Evolutionary conservation across 2,329 filamentous ascomycete genomes (phyloP), one percentile per base, ranked within the genome.

Genomic region (Hymenoscyphus linearis): DNA sequence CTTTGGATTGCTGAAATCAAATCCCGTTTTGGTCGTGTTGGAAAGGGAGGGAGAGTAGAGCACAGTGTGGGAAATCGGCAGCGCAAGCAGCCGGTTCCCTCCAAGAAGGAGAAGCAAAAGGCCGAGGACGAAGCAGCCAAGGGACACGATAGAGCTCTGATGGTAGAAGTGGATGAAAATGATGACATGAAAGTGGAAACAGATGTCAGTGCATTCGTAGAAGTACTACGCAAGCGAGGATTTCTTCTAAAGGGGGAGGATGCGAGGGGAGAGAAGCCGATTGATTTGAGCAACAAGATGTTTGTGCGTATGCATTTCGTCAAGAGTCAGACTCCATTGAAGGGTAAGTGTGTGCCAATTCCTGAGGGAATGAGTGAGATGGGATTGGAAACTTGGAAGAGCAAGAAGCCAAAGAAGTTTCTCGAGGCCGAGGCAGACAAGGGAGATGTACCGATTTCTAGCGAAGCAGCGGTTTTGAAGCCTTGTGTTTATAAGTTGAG

Each of bases 1-100:
- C 86, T 96, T 59, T 99, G 95, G 95, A 85, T 99, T 57, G 90
- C 91, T 55, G 95, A 99, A 78, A 97, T 99, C 76, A 98, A 98
- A 79, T 91, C 86, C 66, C 89, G 95, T 35, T 98, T 99, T 72
- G 87, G 85, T 3, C 82, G 85, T 52, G 80, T 85, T 55, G 80
- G 68, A 56, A 74, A 73, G 66, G 80, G 73, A 62, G 68, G 75
- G 70, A 71, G 91, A 55, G 73, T 91, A 57, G 79, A 83, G 66
- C 87, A 91, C 76, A 90, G 86, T 68, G 88, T 93, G 1, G 90
- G 90, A 14, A 82, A 85, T 69, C 81, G 85, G 69, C 85, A 82
- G 70, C 86, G 85, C 72, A 74, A 69, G 25, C 83, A 82, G 64
- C 53, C 59, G 79, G 66, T 76, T 75, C 26, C 22, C 57, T 82